A percentile compares a stretch with the other conserved stretches of the same genome.
phyloP scores from a whole-genome alignment of 495 filamentous ascomycete genomes.

The Hypoxylon perforatum region DNA sequence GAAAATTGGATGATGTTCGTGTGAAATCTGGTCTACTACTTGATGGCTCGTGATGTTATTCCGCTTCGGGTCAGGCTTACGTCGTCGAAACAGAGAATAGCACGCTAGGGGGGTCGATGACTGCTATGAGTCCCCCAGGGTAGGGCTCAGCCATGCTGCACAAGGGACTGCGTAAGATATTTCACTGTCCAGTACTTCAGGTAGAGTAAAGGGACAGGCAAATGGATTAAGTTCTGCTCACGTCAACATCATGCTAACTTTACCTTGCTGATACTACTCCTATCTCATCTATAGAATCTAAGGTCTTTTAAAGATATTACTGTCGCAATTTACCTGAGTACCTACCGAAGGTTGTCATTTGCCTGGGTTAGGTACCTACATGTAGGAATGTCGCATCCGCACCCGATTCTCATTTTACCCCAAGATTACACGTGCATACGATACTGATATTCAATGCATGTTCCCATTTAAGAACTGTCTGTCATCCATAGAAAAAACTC shows the following conservation, averaged over 20 bases:
- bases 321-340: not conserved
- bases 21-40: not conserved
- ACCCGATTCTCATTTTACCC: not conserved
- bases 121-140: too few relatives aligned
- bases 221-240: not conserved
- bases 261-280: too few relatives aligned
- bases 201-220: not conserved
- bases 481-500: conserved; percentile 9
- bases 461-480: not conserved
- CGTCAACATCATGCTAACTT: too few relatives aligned
- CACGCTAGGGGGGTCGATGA: too few relatives aligned
- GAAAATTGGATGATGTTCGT: conserved; percentile 2
- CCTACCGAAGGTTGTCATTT: too few relatives aligned
- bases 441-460: not conserved
- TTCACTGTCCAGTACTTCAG: not conserved
- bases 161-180: too few relatives aligned
- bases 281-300: too few relatives aligned
- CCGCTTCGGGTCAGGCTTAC: too few relatives aligned
- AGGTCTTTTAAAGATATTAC: too few relatives aligned
- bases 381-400: conserved; percentile 3
- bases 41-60: not conserved
- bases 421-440: not conserved
- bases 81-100: too few relatives aligned
- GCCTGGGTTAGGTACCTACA: not conserved
- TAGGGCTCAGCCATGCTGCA: too few relatives aligned